phyloP scores from a whole-genome alignment of 148 eudicot species.

The Chenopodium suecicum region DNA sequence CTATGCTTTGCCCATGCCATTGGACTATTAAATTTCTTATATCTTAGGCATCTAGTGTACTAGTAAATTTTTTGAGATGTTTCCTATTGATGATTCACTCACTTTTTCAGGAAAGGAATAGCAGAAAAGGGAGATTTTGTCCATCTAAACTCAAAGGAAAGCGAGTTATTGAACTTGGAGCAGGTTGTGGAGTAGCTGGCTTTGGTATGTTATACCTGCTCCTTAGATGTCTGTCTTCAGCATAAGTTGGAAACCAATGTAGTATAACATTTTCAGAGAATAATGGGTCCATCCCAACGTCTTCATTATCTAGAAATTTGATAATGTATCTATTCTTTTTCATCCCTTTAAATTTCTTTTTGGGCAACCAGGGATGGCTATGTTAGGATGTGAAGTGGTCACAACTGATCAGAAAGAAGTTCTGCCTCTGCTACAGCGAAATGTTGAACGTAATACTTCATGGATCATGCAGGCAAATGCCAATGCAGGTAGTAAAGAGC shows the following conservation, averaged over 20 bases:
- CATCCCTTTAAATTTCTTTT: not conserved
- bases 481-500: slow-evolving; percentile 39
- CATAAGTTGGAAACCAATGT: not conserved
- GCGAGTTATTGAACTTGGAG: slow-evolving; percentile 93
- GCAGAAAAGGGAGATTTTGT: slow-evolving; percentile 88
- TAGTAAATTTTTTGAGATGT: slow-evolving; percentile 5
- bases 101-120: slow-evolving; percentile 64
- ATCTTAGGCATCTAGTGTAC: not conserved
- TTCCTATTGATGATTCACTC: not conserved
- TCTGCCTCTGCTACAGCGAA: slow-evolving; percentile 75
- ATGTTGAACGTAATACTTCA: slow-evolving; percentile 79
- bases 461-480: slow-evolving; percentile 64
- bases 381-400: slow-evolving; percentile 86
- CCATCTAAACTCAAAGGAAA: slow-evolving; percentile 85
- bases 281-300: not conserved
- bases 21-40: not conserved
- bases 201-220: slow-evolving; percentile 55
- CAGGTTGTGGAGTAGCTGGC: slow-evolving; percentile 99
- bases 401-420: slow-evolving; percentile 93
- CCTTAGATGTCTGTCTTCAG: not conserved
- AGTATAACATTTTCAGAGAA: not conserved
- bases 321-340: not conserved
- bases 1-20: not conserved
- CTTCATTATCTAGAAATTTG: not conserved
- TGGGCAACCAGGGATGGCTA: slow-evolving; percentile 66